Evolutionary conservation across 108 stramenopile species (phyloP).

Genomic region (Skeletonema grethae): DNA sequence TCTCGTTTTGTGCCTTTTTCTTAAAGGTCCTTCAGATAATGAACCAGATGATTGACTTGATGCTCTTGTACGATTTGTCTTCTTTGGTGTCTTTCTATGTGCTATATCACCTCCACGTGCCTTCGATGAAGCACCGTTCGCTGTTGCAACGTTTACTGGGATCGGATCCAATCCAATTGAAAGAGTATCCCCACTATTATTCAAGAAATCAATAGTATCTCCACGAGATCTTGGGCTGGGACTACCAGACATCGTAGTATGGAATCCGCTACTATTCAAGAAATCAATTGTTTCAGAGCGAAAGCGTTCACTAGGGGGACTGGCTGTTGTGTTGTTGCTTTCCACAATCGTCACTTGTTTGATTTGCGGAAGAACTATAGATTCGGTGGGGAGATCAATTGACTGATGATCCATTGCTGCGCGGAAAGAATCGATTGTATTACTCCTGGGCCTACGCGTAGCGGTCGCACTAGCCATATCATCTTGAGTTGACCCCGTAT

Average conservation of each 20-base stretch:
- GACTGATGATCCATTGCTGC: constrained; percentile 40
- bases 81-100: constrained; percentile 41
- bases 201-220: constrained; percentile 39
- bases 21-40: constrained; percentile 18
- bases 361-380: constrained; percentile 20
- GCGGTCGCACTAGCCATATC: background rate
- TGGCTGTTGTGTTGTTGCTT: background rate
- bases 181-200: background rate
- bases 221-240: background rate
- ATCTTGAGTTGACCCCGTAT: constrained; percentile 3
- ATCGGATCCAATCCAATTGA: background rate
- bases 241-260: background rate
- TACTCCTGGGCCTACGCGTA: constrained; percentile 28
- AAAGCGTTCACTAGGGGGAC: background rate
- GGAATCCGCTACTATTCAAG: constrained; percentile 3
- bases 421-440: constrained; percentile 46
- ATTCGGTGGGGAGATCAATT: constrained; percentile 18
- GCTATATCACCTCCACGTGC: constrained; percentile 1
- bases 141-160: background rate
- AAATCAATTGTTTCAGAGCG: constrained; percentile 34
- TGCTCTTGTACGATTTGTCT: constrained; percentile 28
- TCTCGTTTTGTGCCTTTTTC: constrained; percentile 33
- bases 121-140: background rate
- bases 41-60: constrained; percentile 16
- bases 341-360: constrained; percentile 7